Evolutionary conservation across 768 basidiomycete genomes (phyloP), one percentile per base, ranked within the genome.

Genomic region (Panellus pusillus): DNA sequence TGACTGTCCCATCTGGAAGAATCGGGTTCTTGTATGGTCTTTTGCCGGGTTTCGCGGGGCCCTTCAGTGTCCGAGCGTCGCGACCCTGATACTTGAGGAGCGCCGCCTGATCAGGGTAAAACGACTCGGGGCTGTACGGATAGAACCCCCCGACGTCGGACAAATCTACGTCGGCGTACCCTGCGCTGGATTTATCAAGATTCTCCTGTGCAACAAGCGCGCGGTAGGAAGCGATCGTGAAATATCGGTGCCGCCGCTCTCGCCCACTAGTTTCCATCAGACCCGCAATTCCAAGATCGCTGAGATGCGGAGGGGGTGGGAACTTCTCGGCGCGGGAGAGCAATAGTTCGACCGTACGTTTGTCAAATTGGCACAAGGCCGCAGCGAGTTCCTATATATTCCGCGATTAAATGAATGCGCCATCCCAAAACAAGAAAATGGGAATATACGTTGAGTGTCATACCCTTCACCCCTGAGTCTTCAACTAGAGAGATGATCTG

Each of bases 171-270:
- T 79, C 72, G 17, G 66, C 57, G 56, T 78, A 76, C 2, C 74
- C 72, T 6, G 73, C 71, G 38, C 71, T 68, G 4, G 70, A 61
- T 48, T 80, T 77, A 61, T 87, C 82, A 20, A 93, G 75, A 8
- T 81, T 79, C 68, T 93, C 89, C 41, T 76, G 74, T 2, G 74
- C 70, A 44, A 93, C 79, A 29, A 91, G 74, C 28, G 74, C 67
- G 28, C 74, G 79, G 69, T 90, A 96, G 28, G 84, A 81, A 2
- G 79, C 77, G 40, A 87, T 67, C 0, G 91, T 90, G 72, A 83
- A 94, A 65, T 92, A 92, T 57, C 92, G 80, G 66, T 92, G 83
- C 19, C 92, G 87, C 27, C 93, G 86, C 71, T 98, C 91, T 32
- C 93, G 83, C 5, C 91, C 91, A 57, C 79, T 77, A 1, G 83